Evolutionary conservation across 192 early-diverging fungal species (phyloP).

Genomic region (Umbelopsis sp.): DNA sequence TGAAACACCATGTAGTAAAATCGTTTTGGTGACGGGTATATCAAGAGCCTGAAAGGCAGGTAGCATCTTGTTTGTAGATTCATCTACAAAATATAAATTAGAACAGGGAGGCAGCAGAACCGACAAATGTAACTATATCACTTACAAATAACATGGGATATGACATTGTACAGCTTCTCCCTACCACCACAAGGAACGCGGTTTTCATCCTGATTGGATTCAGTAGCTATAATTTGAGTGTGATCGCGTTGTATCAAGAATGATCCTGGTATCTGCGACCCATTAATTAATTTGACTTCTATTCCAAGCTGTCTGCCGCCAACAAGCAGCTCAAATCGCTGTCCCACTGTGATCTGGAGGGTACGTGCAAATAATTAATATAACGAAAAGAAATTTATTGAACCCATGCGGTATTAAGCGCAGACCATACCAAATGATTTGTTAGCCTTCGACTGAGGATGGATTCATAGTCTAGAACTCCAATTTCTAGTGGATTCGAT

Average conservation of each 20-base stretch:
- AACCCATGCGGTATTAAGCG: neutral
- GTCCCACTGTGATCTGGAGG: neutral
- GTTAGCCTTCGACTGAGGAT: neutral
- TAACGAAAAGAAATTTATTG: neutral
- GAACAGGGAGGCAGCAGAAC: neutral
- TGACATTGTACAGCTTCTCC: neutral
- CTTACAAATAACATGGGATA: constrained; percentile 2
- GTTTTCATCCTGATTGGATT: neutral
- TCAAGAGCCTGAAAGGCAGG: constrained; percentile 13
- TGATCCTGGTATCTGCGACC: neutral
- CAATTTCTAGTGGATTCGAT: neutral
- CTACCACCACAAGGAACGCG: neutral
- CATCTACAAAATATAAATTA: neutral
- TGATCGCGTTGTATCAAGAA: neutral
- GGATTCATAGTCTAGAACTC: neutral
- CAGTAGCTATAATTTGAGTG: neutral
- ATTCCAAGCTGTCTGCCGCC: neutral
- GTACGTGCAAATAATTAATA: too few species aligned
- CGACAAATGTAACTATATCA: neutral
- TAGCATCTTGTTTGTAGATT: constrained; percentile 9
- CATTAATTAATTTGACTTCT: neutral
- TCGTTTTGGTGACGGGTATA: constrained; percentile 24
- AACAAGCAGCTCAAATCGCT: neutral
- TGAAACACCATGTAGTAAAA: constrained; percentile 28
- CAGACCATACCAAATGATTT: neutral